Conservation (phyloP, 2,329 filamentous ascomycete species). For the Westerdykella ornata region DNA sequence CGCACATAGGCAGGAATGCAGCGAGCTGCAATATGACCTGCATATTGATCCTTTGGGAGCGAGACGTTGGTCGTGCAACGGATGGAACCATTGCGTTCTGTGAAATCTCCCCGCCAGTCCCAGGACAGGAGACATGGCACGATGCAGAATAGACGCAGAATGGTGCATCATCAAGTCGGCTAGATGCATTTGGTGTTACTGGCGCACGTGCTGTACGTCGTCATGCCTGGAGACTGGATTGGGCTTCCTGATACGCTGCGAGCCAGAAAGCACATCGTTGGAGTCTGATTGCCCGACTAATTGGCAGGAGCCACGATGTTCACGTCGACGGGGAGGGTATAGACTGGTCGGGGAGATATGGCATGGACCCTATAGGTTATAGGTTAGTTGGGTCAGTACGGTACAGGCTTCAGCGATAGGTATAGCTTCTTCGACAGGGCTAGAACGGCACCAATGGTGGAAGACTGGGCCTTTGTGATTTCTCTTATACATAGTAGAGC, state of each 20-base stretch:
- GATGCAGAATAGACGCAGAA: not conserved
- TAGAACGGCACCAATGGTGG: not conserved
- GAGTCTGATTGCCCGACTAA: too few species aligned
- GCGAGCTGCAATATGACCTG: too few species aligned
- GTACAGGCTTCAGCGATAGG: too few species aligned
- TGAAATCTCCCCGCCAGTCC: not conserved
- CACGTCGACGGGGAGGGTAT: too few species aligned
- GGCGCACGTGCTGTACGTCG: not conserved
- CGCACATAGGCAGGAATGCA: too few species aligned
- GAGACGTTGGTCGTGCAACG: too few species aligned
- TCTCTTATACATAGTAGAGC: not conserved
- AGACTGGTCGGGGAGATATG: too few species aligned
- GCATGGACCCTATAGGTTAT: too few species aligned
- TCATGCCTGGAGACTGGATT: constrained; percentile 20
- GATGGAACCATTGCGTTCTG: too few species aligned
- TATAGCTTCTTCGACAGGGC: not conserved
- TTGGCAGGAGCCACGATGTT: too few species aligned
- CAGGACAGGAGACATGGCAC: not conserved
- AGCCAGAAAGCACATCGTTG: not conserved
- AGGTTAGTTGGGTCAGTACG: too few species aligned
- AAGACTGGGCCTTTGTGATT: not conserved
- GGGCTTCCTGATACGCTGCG: constrained; percentile 47
- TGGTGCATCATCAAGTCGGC: not conserved
- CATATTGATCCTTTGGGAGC: too few species aligned
- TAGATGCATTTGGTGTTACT: not conserved